Conservation (phyloP, 2,329 filamentous ascomycete genomes). For the Sclerotinia minor region DNA sequence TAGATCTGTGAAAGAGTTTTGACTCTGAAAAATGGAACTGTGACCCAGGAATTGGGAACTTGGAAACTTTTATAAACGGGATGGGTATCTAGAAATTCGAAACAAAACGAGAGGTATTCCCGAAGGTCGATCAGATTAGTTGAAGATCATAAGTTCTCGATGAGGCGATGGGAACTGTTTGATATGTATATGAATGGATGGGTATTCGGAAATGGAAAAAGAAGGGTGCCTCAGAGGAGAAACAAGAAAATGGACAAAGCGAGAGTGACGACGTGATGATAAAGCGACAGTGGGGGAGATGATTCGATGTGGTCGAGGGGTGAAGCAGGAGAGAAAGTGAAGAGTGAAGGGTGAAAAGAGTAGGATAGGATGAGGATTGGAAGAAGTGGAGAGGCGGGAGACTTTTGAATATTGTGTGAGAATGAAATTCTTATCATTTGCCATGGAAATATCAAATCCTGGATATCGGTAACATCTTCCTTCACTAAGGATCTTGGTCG, state of each 20-base stretch:
- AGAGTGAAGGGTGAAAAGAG: background rate
- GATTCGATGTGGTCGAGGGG: background rate
- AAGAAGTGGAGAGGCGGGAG: background rate
- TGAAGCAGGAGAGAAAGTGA: background rate
- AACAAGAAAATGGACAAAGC: conserved; percentile 7
- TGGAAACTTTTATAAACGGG: background rate
- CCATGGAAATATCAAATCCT: background rate
- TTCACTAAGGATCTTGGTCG: no score
- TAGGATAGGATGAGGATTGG: background rate
- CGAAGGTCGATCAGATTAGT: background rate
- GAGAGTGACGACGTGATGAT: conserved; percentile 7
- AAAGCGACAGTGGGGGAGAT: background rate
- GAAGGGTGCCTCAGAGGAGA: background rate
- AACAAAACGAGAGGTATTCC: background rate
- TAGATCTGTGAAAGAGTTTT: background rate
- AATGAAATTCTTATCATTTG: background rate
- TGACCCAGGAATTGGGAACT: background rate
- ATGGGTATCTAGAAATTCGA: background rate
- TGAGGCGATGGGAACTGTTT: background rate
- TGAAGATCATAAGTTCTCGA: conserved; percentile 22
- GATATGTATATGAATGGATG: no score
- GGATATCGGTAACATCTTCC: background rate
- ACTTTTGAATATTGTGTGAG: background rate
- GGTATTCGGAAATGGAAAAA: background rate
- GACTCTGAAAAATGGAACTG: background rate